Evolutionary conservation across 2,329 filamentous ascomycete genomes (phyloP).

Genomic region (Dendryphion nanum): DNA sequence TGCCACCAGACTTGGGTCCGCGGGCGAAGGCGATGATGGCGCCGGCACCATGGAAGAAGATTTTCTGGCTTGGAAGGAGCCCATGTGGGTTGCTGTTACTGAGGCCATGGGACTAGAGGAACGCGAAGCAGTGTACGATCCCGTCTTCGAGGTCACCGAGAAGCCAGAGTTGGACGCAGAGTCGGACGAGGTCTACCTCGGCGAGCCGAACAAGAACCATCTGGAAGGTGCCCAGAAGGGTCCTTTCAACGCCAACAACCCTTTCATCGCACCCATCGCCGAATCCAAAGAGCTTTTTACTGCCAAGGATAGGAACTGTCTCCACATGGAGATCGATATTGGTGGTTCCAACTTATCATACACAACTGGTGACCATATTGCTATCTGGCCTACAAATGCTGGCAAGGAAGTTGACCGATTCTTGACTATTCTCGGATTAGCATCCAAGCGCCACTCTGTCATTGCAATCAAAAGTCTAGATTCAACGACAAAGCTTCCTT

Average conservation of each 20-base stretch:
- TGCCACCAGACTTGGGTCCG: conserved; percentile 77
- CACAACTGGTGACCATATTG: conserved; percentile 88
- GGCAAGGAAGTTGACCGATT: conserved; percentile 91
- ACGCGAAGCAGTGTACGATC: conserved; percentile 93
- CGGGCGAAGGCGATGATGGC: conserved; percentile 95
- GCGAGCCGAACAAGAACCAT: conserved; percentile 95
- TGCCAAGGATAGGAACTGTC: conserved; percentile 86
- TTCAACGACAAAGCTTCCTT: conserved; percentile 93
- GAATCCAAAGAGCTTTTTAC: conserved; percentile 91
- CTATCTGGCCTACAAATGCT: conserved; percentile 94
- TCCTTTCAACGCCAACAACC: conserved; percentile 94
- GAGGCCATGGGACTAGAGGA: conserved; percentile 87
- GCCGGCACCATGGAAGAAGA: conserved; percentile 99
- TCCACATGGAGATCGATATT: conserved; percentile 94
- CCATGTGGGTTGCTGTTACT: conserved; percentile 89
- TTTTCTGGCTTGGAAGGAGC: conserved; percentile 98
- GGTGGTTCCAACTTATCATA: conserved; percentile 86
- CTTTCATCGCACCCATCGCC: conserved; percentile 89
- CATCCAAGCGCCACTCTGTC: conserved; percentile 74
- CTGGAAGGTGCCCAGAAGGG: conserved; percentile 81
- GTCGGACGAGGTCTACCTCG: conserved; percentile 82
- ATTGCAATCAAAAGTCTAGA: conserved; percentile 89
- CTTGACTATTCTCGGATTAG: conserved; percentile 72
- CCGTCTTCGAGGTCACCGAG: conserved; percentile 80
- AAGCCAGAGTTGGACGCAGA: conserved; percentile 71